These are phyloP conservation scores for Tympanopsis confertula DNA, from an alignment of 2,329 filamentous ascomycete species.

Conservation along the genomic window DNA sequence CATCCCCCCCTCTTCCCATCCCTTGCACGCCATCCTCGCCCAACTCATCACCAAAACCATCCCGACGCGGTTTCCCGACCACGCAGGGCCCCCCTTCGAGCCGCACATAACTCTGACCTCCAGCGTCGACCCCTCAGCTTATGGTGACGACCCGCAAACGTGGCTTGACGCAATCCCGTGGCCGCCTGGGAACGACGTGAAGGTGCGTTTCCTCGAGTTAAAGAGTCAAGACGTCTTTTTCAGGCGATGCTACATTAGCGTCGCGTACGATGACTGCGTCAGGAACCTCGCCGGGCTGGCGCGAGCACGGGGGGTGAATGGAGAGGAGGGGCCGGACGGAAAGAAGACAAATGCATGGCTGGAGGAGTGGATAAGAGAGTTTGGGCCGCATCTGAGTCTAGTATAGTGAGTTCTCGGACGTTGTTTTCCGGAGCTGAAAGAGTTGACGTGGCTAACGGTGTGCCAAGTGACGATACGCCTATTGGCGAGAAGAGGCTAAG, in stretches of 20 bases:
- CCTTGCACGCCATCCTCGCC: constrained; percentile 9
- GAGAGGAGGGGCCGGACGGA: constrained; percentile 6
- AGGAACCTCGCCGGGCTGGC: constrained; percentile 10
- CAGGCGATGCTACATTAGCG: constrained; percentile 14
- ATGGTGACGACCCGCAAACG: constrained; percentile 11
- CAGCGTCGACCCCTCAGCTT: constrained; percentile 10
- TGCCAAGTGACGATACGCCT: constrained; percentile 10
- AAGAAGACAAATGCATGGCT: constrained; percentile 13
- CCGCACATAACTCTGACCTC: constrained; percentile 18
- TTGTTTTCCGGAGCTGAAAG: background rate
- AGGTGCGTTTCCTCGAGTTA: constrained; percentile 10
- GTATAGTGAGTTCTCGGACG: constrained; percentile 14
- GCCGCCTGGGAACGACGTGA: constrained; percentile 4
- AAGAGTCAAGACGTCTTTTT: constrained; percentile 14
- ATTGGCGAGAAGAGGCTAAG: constrained; percentile 11
- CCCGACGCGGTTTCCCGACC: constrained; percentile 11
- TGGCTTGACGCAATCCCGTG: constrained; percentile 15
- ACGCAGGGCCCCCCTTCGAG: constrained; percentile 10
- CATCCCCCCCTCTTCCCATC: constrained; percentile 12
- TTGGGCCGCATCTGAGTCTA: constrained; percentile 18
- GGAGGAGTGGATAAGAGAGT: constrained; percentile 11
- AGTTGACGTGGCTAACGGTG: background rate
- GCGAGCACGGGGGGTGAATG: constrained; percentile 12
- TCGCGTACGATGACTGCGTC: constrained; percentile 10
- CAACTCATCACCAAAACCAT: constrained; percentile 11